Base-by-base conservation (phyloP, 2,329 filamentous ascomycete species). In the Exutisphaerella laricina region DNA sequence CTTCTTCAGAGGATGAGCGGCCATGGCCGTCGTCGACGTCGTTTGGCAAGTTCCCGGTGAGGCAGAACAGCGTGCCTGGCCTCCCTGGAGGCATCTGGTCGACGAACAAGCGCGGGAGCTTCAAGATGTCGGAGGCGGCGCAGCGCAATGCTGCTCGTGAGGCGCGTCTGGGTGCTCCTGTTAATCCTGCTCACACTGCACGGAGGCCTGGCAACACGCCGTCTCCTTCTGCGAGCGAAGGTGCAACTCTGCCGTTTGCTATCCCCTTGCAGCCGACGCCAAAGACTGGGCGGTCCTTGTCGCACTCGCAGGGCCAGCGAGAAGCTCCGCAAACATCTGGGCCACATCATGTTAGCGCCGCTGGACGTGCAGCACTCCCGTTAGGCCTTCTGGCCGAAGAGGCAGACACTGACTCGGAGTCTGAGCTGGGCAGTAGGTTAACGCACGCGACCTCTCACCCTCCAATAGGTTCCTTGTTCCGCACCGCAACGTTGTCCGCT, bases 281-380 rank as follows among this genome's bases (percentile, higher is more conserved):
- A 1, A 97, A 97, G 66, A 88, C 87, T 1, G 92, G 94, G 57
- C 82, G 92, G 31, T 98, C 92, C 4, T 88, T 96, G 65, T 97
- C 92, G 4, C 97, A 97, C 65, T 97, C 90, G 0, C 90, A 61
- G 39, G 59, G 56, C 6, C 56, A 62, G 45, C 51, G 55, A 12
- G 58, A 60, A 47, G 31, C 42, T 34, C 42, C 45, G n/a, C 46
- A 47, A 30, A 39, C 29, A 17, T 14, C 43, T 39, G 39, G 22
- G 26, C 39, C 34, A 38, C 53, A 48, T 23, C 22, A 51, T 38
- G 31, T 49, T 40, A 21, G 40, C 41, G 28, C 44, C 43, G 43
- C 48, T 39, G 45, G 53, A 37, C 45, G 48, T 14, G 44, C 55
- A 33, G 51, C 49, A 17, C 44, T 60, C 7, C 58, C 58, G 20